These are phyloP conservation scores for Naganishia randhawae DNA, from an alignment of 768 basidiomycete genomes.

Conservation along the genomic window DNA sequence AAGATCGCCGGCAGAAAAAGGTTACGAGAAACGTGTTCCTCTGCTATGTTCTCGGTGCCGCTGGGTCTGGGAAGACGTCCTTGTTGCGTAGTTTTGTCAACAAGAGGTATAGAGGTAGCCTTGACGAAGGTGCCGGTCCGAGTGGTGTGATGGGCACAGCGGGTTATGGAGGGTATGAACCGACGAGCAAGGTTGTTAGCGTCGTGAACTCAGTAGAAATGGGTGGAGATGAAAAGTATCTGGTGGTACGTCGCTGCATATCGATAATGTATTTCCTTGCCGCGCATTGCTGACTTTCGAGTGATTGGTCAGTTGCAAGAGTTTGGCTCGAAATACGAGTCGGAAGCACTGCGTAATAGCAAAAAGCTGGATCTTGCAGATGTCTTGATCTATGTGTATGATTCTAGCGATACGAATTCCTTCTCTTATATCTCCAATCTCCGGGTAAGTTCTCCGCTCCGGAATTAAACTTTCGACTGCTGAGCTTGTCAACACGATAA, in stretches of 20 bases:
- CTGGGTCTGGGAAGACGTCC: conserved; percentile 91
- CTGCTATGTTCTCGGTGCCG: conserved; percentile 89
- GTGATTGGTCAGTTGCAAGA: conserved; percentile 75
- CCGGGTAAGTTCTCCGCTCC: conserved; percentile 60
- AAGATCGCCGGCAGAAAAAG: conserved; percentile 80
- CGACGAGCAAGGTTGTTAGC: conserved; percentile 81
- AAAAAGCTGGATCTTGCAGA: conserved; percentile 91
- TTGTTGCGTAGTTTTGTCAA: conserved; percentile 78
- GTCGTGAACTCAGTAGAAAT: conserved; percentile 95
- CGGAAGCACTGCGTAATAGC: conserved; percentile 77
- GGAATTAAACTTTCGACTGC: neutral
- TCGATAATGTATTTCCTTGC: too few relatives aligned
- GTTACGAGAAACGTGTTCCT: conserved; percentile 86
- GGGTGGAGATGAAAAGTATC: conserved; percentile 88
- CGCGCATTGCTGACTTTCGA: neutral
- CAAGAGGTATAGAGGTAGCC: conserved; percentile 61
- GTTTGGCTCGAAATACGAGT: conserved; percentile 92
- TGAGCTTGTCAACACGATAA: neutral
- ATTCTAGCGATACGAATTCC: conserved; percentile 97
- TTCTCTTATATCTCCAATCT: conserved; percentile 97
- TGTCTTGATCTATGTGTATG: conserved; percentile 91
- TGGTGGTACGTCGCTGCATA: conserved; percentile 69
- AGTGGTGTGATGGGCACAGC: neutral
- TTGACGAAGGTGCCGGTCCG: conserved; percentile 45
- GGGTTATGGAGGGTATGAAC: conserved; percentile 60